Evolutionary conservation across 1,139 yeast species (phyloP), one percentile per base, ranked within the genome.

Genomic region (Yamadazyma dendronema): DNA sequence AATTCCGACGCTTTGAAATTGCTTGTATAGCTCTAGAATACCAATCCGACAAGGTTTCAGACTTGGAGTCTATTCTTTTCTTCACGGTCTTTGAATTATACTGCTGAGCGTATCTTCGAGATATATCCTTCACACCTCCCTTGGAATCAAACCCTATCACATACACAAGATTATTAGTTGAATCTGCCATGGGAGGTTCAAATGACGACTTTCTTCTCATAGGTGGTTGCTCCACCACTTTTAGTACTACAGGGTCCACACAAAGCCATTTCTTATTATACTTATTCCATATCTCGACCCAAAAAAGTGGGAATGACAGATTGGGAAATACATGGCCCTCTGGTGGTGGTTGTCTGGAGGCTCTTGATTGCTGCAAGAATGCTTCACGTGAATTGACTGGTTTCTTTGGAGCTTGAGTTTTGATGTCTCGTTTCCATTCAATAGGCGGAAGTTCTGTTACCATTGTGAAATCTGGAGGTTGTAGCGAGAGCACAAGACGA

Each of bases 231-330:
- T 89, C 96, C 15, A 90, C 78, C 0, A 74, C 61, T 38, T 76
- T 62, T 32, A 81, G 72, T 14, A 79, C 81, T 1, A 82, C 65
- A 0, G 97, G 95, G 50, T 92, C 97, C 1, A 89, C 70, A 4
- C 95, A 79, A n/a, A 88, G 73, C 95, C 97, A 90, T 43, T 74
- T 76, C 41, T 79, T 73, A 4, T 79, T 61, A 42, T 73, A 77
- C 35, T 74, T 74, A 56, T 92, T 92, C 95, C 96, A 92, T 0
- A 86, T 96, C 57, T 92, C 99, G 12, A 80, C 81, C 98, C 98
- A 92, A 53, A 84, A 88, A 0, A 88, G 70, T 0, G 97, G 97
- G 52, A 66, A 82, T 4, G 57, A 52, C 0, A 78, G 64, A 15
- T 61, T 59, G 6, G 59, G 44, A 30, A 41, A 48, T 33, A 38